Evolutionary conservation across 352 stramenopile genomes (phyloP).

Genomic region (Pythium guiyangense): DNA sequence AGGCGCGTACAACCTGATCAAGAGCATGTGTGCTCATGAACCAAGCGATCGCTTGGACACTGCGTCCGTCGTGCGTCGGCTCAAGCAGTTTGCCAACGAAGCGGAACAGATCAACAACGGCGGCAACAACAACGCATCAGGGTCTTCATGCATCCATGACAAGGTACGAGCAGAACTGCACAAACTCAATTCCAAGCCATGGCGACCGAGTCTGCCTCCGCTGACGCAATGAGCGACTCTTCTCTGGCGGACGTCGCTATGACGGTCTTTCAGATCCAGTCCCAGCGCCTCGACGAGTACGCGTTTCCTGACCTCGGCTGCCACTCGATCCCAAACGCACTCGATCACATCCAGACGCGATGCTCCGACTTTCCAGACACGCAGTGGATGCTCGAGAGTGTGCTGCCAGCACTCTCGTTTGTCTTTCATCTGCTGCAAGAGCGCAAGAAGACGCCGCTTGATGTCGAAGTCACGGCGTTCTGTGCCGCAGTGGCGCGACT

Average conservation of each 20-base stretch:
- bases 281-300: neutral
- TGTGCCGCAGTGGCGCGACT: neutral
- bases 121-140: neutral
- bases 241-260: too few relatives aligned
- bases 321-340: neutral
- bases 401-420: neutral
- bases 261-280: too few relatives aligned
- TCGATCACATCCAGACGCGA: neutral
- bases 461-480: neutral
- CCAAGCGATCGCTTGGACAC: neutral
- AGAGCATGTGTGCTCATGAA: neutral
- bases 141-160: neutral
- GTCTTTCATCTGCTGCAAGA: neutral
- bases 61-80: neutral
- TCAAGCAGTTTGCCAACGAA: slow-evolving; percentile 1
- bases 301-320: slow-evolving; percentile 1
- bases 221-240: too few relatives aligned
- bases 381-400: neutral
- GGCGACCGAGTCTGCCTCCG: neutral
- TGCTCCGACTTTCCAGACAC: neutral
- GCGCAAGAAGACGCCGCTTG: neutral
- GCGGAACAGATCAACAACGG: neutral
- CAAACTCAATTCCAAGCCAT: neutral
- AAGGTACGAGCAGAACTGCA: neutral
- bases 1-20: slow-evolving; percentile 1